Evolutionary conservation across 2,329 filamentous ascomycete genomes (phyloP), one percentile per base, ranked within the genome.

Genomic region (Trichoderma aggressivum): DNA sequence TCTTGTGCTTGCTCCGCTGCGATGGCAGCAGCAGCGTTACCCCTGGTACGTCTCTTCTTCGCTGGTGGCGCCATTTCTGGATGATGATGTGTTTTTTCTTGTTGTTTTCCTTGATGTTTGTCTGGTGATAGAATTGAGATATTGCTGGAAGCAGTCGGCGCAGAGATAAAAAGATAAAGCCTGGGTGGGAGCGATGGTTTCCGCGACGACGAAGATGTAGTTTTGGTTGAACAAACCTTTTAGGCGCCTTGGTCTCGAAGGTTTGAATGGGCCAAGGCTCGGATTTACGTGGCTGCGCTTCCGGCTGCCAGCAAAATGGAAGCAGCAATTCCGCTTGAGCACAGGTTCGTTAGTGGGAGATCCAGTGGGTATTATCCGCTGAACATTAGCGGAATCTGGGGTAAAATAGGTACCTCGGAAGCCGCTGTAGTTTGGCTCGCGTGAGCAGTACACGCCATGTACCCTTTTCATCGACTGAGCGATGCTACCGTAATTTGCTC

Each of bases 1-100:
- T 58, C 58, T 8, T 60, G 32, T 26, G 55, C 70, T 36, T 71
- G 62, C 12, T 71, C 66, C 18, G 70, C 65, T 5, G 72, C 64
- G 2, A 58, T 61, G 16, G 72, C 69, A 28, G 26, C 26, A 8
- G 55, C 68, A 36, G 59, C 16, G 5, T 60, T 71, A n/a, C 68
- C 69, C 12, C 70, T 64, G 4, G 76, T 77, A 69, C 77, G 75
- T 72, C 77, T 72, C 70, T 77, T 78, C 71, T 78, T 78, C 36
- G 75, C 73, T 30, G 76, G 77, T 30, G 78, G 76, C 7, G 76
- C 74, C 78, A 79, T 79, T 55, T 56, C 18, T 18, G 3, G 14
- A 10, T 60, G 18, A 30, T 43, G 39, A 43, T 43, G 39, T 1
- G 39, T 18, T 68, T 70, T 39, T 32, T 6, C 6, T 12, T 43